These are phyloP conservation scores for Coemansia sp. DNA, from an alignment of 192 early-diverging fungal species.

Conservation along the genomic window DNA sequence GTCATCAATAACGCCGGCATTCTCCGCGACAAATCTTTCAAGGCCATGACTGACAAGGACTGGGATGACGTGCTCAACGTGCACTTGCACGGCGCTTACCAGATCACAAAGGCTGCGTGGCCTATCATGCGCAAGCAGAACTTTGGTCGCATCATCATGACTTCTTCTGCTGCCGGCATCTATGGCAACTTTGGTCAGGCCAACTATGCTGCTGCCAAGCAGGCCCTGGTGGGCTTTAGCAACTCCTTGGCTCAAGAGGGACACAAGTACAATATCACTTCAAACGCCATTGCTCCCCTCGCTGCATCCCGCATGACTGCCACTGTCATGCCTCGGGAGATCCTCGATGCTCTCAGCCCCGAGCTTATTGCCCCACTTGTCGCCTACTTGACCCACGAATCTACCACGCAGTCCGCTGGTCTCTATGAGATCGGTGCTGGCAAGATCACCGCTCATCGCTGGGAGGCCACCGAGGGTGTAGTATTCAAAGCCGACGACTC, in stretches of 20 bases:
- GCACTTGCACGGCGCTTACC: constrained; percentile 91
- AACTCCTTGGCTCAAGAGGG: constrained; percentile 92
- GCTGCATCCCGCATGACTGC: constrained; percentile 98
- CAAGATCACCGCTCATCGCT: constrained; percentile 84
- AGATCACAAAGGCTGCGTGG: constrained; percentile 97
- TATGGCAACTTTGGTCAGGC: constrained; percentile 98
- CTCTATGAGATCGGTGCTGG: constrained; percentile 94
- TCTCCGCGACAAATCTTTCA: constrained; percentile 94
- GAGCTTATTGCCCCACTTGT: constrained; percentile 96
- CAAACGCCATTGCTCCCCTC: constrained; percentile 94
- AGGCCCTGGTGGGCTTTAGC: constrained; percentile 88
- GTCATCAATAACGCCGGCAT: constrained; percentile 99
- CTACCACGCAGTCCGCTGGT: constrained; percentile 71
- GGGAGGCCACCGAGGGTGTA: constrained; percentile 82
- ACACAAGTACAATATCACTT: constrained; percentile 86
- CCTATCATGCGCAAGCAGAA: constrained; percentile 92
- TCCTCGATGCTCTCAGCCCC: constrained; percentile 92
- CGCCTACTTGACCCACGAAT: constrained; percentile 88
- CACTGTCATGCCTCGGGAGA: constrained; percentile 91
- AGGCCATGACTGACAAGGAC: constrained; percentile 95
- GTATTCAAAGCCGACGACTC: constrained; percentile 86
- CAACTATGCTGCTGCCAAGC: constrained; percentile 72
- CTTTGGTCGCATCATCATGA: constrained; percentile 88
- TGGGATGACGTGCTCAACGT: constrained; percentile 93
- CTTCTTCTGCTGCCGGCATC: constrained; percentile 94